phyloP scores from a whole-genome alignment of 2,329 filamentous ascomycete genomes.

The Calonectria montana region DNA sequence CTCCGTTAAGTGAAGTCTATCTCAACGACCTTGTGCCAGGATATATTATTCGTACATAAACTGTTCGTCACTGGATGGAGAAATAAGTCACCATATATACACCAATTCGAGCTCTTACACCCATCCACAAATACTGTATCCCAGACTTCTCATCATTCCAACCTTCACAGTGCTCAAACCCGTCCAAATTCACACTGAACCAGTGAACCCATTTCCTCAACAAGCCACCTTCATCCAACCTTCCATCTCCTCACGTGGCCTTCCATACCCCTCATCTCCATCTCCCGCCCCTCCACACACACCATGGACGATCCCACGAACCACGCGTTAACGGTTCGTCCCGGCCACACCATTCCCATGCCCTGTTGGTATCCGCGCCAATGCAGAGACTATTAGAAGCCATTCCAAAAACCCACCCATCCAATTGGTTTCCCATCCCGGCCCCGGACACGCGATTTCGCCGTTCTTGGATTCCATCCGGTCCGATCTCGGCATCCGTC shows the following conservation, averaged over 20 bases:
- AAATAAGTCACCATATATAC: background rate
- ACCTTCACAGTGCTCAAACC: background rate
- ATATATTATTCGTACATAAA: background rate
- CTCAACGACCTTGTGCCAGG: conserved; percentile 1
- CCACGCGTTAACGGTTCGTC: conserved; percentile 4
- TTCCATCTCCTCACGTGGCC: conserved; percentile 15
- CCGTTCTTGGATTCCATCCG: background rate
- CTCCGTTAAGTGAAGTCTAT: conserved; percentile 17
- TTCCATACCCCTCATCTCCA: background rate
- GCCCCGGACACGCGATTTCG: background rate
- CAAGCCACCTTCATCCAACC: background rate
- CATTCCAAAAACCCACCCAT: background rate
- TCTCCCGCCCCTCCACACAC: conserved; percentile 15
- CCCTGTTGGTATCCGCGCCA: background rate
- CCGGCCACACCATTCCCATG: conserved; percentile 15
- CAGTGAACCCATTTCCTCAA: background rate
- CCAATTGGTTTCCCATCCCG: background rate
- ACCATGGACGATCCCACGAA: conserved; percentile 7
- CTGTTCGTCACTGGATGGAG: background rate
- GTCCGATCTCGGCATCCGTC: background rate
- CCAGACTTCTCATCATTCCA: background rate
- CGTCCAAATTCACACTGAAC: background rate
- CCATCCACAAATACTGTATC: background rate
- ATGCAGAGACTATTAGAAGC: background rate
- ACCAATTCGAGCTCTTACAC: background rate